Evolutionary conservation across 495 filamentous ascomycete genomes (phyloP).

Genomic region (Copromyces sp.): DNA sequence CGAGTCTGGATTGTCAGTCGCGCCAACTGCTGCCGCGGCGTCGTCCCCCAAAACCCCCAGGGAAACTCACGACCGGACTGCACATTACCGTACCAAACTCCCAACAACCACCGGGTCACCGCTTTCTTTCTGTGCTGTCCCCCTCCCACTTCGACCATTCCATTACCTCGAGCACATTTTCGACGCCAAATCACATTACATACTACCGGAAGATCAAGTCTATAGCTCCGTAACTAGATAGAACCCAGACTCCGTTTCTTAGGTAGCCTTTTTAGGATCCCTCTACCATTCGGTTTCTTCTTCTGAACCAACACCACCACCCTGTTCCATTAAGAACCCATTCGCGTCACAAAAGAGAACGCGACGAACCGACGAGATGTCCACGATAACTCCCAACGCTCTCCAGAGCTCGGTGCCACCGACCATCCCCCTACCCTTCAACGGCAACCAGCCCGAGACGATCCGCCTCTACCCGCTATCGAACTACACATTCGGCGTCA

Average conservation of each 20-base stretch:
- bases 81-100: neutral
- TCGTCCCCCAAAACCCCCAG: neutral
- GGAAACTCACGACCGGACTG: neutral
- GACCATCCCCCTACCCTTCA: constrained; percentile 71
- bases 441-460: constrained; percentile 76
- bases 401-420: constrained; percentile 70
- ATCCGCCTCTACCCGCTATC: constrained; percentile 92
- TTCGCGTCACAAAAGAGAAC: neutral
- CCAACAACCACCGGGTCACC: neutral
- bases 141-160: neutral
- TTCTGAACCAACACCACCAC: neutral
- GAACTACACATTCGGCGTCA: constrained; percentile 98
- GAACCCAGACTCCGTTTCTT: neutral
- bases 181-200: neutral
- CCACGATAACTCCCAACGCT: constrained; percentile 57
- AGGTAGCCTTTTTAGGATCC: neutral
- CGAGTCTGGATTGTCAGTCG: neutral
- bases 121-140: neutral
- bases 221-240: neutral
- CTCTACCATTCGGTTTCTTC: neutral
- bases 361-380: constrained; percentile 41
- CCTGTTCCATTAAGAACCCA: neutral
- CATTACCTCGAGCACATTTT: neutral
- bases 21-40: neutral
- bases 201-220: neutral